Evolutionary conservation across 345 rosid genomes (phyloP).

Genomic region (Murraya koenigii): DNA sequence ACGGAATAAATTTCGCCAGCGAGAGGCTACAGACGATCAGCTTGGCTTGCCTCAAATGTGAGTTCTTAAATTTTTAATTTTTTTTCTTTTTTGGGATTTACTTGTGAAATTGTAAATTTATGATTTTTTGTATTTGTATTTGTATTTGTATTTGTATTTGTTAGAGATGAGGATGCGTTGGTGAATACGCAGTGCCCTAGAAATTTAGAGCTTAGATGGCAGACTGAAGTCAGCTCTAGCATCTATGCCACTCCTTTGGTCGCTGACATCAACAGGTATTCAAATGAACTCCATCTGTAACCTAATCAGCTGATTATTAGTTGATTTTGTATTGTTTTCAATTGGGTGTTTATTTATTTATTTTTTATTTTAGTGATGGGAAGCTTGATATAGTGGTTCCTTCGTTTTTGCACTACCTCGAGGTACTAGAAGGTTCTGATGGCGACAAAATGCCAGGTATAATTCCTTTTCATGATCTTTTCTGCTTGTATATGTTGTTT

Average conservation of each 20-base stretch:
- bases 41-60: constrained; percentile 73
- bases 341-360: neutral
- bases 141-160: constrained; percentile 7
- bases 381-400: constrained; percentile 97
- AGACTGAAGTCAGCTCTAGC: constrained; percentile 97
- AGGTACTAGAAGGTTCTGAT: constrained; percentile 98
- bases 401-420: constrained; percentile 95
- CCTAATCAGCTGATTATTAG: neutral
- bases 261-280: constrained; percentile 90
- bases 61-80: constrained; percentile 18
- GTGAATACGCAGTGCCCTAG: constrained; percentile 91
- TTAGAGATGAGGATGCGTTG: constrained; percentile 84
- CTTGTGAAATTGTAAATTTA: neutral
- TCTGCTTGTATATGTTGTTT: neutral
- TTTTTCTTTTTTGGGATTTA: neutral
- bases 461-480: neutral
- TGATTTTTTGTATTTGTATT: neutral
- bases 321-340: neutral
- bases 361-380: constrained; percentile 65
- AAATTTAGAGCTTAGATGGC: constrained; percentile 96
- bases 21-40: constrained; percentile 78
- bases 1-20: constrained; percentile 70
- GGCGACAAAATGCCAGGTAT: constrained; percentile 99
- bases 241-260: constrained; percentile 89
- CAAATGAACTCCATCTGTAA: neutral